Percentiles rank a stretch among this genome's conserved stretches.
These are phyloP conservation scores for Aspergillus calidoustus DNA, from an alignment of 2,329 filamentous ascomycete species.

Conservation along the genomic window DNA sequence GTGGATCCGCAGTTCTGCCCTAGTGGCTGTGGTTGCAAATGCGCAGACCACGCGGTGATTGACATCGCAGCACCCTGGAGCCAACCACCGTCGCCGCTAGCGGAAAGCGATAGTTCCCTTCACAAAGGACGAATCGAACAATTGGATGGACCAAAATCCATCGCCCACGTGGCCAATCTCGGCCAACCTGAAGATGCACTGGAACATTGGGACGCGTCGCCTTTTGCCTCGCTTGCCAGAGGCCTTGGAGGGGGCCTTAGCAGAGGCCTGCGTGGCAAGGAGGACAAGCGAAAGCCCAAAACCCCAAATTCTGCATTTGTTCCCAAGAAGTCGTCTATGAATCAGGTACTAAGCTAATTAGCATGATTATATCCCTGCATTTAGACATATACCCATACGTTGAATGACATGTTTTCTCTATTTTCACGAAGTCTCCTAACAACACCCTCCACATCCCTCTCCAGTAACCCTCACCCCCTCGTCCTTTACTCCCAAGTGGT, in stretches of 20 bases:
- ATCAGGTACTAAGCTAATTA: constrained; percentile 29
- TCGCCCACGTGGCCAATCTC: constrained; percentile 21
- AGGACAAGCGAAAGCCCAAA: constrained; percentile 36
- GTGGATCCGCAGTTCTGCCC: constrained; percentile 43
- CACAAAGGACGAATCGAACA: constrained; percentile 23
- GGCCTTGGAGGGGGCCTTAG: constrained; percentile 49
- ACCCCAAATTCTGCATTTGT: constrained; percentile 22
- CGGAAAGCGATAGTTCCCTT: constrained; percentile 27
- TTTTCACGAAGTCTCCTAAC: background rate
- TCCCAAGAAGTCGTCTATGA: constrained; percentile 30
- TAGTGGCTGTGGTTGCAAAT: constrained; percentile 54
- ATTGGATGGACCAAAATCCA: constrained; percentile 21
- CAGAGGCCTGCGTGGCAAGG: constrained; percentile 41
- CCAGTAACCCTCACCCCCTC: background rate
- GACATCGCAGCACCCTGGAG: constrained; percentile 38
- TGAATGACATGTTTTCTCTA: background rate
- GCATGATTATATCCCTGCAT: background rate
- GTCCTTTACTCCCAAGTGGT: background rate
- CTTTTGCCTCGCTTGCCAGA: constrained; percentile 46
- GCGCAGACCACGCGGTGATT: constrained; percentile 43
- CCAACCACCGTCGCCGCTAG: constrained; percentile 23
- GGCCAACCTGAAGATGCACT: constrained; percentile 41
- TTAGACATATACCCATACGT: constrained; percentile 10
- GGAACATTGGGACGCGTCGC: constrained; percentile 42
- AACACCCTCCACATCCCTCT: background rate